Percentiles rank a stretch among this genome's conserved stretches.
phyloP scores from a whole-genome alignment of 2,329 filamentous ascomycete genomes.

The Cadophora sp. region DNA sequence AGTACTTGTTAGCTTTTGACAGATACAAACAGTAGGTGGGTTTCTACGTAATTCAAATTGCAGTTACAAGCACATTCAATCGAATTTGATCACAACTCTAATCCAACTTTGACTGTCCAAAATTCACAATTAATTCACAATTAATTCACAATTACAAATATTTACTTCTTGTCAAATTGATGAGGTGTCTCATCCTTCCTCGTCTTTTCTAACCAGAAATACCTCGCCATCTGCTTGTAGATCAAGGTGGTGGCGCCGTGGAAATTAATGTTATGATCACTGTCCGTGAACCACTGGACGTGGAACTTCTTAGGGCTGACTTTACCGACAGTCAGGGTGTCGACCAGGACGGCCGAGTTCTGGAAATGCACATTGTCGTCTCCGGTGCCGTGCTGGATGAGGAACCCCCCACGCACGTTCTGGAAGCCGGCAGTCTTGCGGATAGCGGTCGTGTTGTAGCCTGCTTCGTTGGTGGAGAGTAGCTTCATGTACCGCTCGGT shows the following conservation, averaged over 20 bases:
- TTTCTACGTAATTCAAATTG: neutral
- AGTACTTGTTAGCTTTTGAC: no score
- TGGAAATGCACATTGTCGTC: slow-evolving; percentile 79
- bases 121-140: neutral
- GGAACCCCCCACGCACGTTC: slow-evolving; percentile 64
- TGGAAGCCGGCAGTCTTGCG: slow-evolving; percentile 65
- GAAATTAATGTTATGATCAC: slow-evolving; percentile 66
- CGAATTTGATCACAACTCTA: neutral
- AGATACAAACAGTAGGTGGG: neutral
- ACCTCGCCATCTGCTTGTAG: slow-evolving; percentile 67
- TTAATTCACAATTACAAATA: neutral
- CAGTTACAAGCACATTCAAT: neutral
- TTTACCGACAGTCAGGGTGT: slow-evolving; percentile 64
- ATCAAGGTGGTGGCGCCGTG: slow-evolving; percentile 61
- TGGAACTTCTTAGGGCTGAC: slow-evolving; percentile 68
- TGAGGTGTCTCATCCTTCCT: slow-evolving; percentile 48
- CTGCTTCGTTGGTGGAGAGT: slow-evolving; percentile 59
- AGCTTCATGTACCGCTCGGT: slow-evolving; percentile 78
- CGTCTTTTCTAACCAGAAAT: slow-evolving; percentile 67
- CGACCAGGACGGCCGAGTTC: slow-evolving; percentile 66
- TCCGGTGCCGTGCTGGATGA: slow-evolving; percentile 70
- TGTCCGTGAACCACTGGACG: slow-evolving; percentile 70
- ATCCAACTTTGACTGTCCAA: neutral
- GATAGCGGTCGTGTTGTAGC: slow-evolving; percentile 68
- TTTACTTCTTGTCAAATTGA: slow-evolving; percentile 29